These are phyloP conservation scores for Ogataea polymorpha DNA, from an alignment of 805 yeast species.

Conservation along the genomic window DNA sequence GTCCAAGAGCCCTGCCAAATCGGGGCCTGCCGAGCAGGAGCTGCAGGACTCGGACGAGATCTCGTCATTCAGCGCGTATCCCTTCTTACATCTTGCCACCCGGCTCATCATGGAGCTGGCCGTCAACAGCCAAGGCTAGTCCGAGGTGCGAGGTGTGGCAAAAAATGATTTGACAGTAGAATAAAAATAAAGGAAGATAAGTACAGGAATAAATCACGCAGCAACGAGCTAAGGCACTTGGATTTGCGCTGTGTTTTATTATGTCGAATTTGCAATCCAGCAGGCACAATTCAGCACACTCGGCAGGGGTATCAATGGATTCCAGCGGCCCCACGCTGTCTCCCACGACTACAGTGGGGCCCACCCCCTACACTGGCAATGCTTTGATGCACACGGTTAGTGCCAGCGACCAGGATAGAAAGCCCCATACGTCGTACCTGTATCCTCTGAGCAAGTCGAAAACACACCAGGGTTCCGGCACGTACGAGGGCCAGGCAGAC, in stretches of 20 bases:
- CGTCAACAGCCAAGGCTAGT: conserved; percentile 70
- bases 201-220: background rate
- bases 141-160: conserved; percentile 3
- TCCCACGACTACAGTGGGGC: conserved; percentile 10
- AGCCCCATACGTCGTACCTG: conserved; percentile 9
- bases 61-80: conserved; percentile 92
- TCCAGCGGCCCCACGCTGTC: conserved; percentile 11
- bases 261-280: conserved; percentile 2
- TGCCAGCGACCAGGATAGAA: background rate
- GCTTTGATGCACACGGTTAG: background rate
- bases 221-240: background rate
- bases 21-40: conserved; percentile 30
- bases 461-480: conserved; percentile 26
- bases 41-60: conserved; percentile 60
- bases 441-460: conserved; percentile 19
- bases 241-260: background rate
- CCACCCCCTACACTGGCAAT: conserved; percentile 8
- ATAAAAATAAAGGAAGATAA: conserved; percentile 4
- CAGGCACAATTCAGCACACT: conserved; percentile 5
- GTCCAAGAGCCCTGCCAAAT: conserved; percentile 37
- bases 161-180: conserved; percentile 1
- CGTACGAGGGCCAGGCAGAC: conserved; percentile 9
- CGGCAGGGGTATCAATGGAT: conserved; percentile 1
- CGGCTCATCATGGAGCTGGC: conserved; percentile 94
- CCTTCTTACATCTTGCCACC: conserved; percentile 90